Evolutionary conservation across 2,329 filamentous ascomycete species (phyloP).

Genomic region (Aspergillus carbonarius): DNA sequence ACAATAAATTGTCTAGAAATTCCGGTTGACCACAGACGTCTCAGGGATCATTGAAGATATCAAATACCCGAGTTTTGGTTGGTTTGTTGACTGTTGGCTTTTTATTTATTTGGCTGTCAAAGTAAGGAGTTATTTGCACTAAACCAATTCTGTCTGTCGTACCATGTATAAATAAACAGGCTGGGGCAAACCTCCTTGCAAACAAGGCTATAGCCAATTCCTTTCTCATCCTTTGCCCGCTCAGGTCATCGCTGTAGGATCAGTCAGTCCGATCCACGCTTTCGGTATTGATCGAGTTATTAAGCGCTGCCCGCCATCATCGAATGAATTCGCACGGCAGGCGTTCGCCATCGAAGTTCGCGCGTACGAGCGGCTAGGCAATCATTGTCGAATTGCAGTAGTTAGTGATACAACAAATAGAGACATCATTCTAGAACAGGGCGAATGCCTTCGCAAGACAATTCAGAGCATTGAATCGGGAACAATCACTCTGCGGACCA

Average conservation of each 20-base stretch:
- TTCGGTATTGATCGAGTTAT: constrained; percentile 1
- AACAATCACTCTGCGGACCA: background rate
- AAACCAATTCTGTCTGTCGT: background rate
- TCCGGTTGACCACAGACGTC: too few species aligned
- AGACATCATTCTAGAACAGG: constrained; percentile 2
- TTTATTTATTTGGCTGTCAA: too few species aligned
- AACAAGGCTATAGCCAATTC: background rate
- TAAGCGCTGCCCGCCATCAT: background rate
- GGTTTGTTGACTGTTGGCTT: too few species aligned
- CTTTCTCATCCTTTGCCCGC: background rate
- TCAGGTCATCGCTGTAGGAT: constrained; percentile 1
- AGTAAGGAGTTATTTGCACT: too few species aligned
- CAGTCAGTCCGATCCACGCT: background rate
- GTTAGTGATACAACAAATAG: background rate
- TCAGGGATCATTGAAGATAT: too few species aligned
- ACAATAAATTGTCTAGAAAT: too few species aligned
- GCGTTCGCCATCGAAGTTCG: constrained; percentile 3
- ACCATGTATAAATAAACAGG: background rate
- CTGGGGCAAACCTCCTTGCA: background rate
- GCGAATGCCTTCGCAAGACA: constrained; percentile 1
- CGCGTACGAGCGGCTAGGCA: constrained; percentile 5
- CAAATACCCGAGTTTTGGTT: too few species aligned
- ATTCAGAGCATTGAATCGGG: background rate
- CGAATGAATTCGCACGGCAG: background rate
- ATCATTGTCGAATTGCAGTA: constrained; percentile 1